Conservation (phyloP, 306 rosid species). For the Trifolium pratense region DNA sequence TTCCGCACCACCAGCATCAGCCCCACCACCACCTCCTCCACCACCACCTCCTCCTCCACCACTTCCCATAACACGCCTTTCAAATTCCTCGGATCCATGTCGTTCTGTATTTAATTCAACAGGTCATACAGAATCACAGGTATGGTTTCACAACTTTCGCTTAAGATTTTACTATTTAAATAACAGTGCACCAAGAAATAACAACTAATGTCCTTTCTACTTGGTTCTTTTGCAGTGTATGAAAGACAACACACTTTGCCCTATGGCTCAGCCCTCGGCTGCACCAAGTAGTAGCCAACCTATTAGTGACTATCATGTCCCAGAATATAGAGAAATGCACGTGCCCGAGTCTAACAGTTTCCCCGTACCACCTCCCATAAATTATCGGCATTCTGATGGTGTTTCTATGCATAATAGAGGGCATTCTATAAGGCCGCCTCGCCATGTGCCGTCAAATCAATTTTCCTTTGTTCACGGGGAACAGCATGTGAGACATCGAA, state of each 20-base stretch:
- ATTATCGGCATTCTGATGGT: conserved; percentile 55
- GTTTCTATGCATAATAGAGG: conserved; percentile 54
- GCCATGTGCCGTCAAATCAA: conserved; percentile 74
- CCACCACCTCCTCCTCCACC: conserved; percentile 49
- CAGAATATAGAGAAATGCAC: conserved; percentile 71
- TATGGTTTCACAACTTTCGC: conserved; percentile 43
- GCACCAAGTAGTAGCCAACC: conserved; percentile 60
- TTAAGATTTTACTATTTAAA: conserved; percentile 4
- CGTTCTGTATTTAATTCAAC: conserved; percentile 58
- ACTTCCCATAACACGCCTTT: conserved; percentile 47
- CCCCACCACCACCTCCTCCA: conserved; percentile 72
- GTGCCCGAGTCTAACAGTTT: conserved; percentile 61
- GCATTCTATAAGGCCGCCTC: conserved; percentile 75
- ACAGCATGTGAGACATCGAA: conserved; percentile 59
- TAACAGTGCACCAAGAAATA: background rate
- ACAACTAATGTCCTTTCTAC: conserved; percentile 41
- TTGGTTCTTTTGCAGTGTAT: conserved; percentile 52
- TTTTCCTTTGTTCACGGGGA: conserved; percentile 77
- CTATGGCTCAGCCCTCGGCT: conserved; percentile 58
- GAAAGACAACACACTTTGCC: conserved; percentile 52
- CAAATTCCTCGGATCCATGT: conserved; percentile 57
- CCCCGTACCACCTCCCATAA: conserved; percentile 56
- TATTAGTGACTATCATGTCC: conserved; percentile 54
- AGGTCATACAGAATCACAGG: conserved; percentile 58
- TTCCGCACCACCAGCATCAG: conserved; percentile 74